A percentile compares a stretch with the other conserved stretches of the same genome.
Evolutionary conservation across 164 flowering plant species (phyloP).

Genomic region (Dillenia turbinata): DNA sequence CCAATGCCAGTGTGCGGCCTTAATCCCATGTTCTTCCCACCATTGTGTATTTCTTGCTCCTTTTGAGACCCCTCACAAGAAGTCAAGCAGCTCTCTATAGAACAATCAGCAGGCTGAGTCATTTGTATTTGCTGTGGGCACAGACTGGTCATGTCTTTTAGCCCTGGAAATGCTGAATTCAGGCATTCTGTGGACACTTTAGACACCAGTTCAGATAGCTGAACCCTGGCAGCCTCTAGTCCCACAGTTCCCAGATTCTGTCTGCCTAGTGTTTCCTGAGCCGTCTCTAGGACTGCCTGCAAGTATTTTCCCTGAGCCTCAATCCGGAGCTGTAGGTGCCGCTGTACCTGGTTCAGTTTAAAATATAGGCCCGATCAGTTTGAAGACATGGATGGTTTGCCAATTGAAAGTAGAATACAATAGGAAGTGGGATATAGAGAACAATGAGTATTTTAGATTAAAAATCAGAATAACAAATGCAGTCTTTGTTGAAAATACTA

Average conservation of each 20-base stretch:
- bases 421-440: too few species aligned
- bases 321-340: slow-evolving; percentile 82
- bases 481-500: too few species aligned
- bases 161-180: slow-evolving; percentile 47
- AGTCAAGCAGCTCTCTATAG: slow-evolving; percentile 76
- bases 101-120: slow-evolving; percentile 51
- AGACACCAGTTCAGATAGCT: slow-evolving; percentile 71
- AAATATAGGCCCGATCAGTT: slow-evolving; percentile 5
- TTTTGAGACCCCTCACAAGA: slow-evolving; percentile 60
- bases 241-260: slow-evolving; percentile 65
- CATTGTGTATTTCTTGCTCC: slow-evolving; percentile 50
- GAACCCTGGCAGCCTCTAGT: slow-evolving; percentile 72
- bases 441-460: too few species aligned
- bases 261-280: slow-evolving; percentile 82
- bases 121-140: slow-evolving; percentile 51
- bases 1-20: slow-evolving; percentile 26
- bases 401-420: too few species aligned
- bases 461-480: too few species aligned
- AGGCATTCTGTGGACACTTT: slow-evolving; percentile 70
- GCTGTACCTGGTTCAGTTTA: slow-evolving; percentile 59
- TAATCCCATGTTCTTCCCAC: slow-evolving; percentile 22
- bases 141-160: slow-evolving; percentile 39
- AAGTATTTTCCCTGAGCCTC: slow-evolving; percentile 93
- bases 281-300: slow-evolving; percentile 84
- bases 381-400: too few species aligned